A percentile compares a stretch with the other conserved stretches of the same genome.
These are phyloP conservation scores for Fusarium oxysporum DNA, from an alignment of 2,329 filamentous ascomycete genomes.

Conservation along the genomic window DNA sequence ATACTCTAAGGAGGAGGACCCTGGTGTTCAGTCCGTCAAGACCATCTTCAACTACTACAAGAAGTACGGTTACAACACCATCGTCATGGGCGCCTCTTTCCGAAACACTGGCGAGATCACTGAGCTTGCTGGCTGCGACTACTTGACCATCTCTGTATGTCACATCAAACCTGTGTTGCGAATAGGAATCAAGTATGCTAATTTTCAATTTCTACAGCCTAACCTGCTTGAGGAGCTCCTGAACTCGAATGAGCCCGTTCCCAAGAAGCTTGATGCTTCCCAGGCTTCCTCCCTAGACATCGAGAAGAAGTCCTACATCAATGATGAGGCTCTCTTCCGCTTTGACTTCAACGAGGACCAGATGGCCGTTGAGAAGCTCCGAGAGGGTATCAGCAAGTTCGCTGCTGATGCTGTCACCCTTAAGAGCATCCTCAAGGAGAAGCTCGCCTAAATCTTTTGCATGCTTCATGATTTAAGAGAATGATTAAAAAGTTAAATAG, in stretches of 20 bases:
- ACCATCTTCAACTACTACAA: constrained; percentile 99
- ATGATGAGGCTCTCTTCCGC: constrained; percentile 90
- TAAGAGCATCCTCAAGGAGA: constrained; percentile 90
- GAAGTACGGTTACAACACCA: constrained; percentile 99
- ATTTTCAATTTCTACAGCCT: constrained; percentile 64
- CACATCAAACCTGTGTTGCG: background rate
- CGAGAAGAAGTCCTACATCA: constrained; percentile 90
- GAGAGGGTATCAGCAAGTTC: constrained; percentile 99
- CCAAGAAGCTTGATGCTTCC: constrained; percentile 89
- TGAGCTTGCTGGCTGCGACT: constrained; percentile 97
- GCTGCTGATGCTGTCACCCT: constrained; percentile 94
- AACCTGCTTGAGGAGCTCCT: constrained; percentile 93
- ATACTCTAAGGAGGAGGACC: constrained; percentile 90
- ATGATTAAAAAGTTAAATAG: constrained; percentile 36
- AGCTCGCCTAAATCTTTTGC: constrained; percentile 68
- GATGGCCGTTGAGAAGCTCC: constrained; percentile 99
- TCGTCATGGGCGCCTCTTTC: constrained; percentile 99
- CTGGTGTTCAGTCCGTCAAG: constrained; percentile 94
- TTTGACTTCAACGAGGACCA: constrained; percentile 99
- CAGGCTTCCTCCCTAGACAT: constrained; percentile 76
- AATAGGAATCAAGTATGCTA: constrained; percentile 26
- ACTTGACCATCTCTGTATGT: constrained; percentile 95
- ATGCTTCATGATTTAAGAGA: constrained; percentile 10
- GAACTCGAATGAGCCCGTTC: constrained; percentile 83
- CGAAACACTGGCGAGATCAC: constrained; percentile 96